Evolutionary conservation across 2,329 filamentous ascomycete species (phyloP), one percentile per base, ranked within the genome.

Genomic region (Hirsutella rhossiliensis): DNA sequence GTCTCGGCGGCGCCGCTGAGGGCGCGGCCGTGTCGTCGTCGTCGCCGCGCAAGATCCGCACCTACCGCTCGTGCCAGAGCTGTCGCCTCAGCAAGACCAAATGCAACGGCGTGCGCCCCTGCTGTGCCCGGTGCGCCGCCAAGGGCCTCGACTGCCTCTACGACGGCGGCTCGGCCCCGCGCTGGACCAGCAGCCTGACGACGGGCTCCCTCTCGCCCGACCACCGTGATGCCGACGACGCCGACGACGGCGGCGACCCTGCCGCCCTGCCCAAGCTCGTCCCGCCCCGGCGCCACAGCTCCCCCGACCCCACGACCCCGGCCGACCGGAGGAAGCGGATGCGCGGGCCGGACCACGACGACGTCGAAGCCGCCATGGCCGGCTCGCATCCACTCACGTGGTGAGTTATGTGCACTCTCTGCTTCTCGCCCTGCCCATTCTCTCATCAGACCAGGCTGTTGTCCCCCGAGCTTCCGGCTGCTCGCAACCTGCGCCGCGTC

Each of bases 61-160:
- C 63, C 15, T 66, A 66, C 47, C 61, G 63, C 20, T 65, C 62
- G 23, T 66, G 63, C 43, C 62, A 60, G 44, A 58, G 51, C 53
- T 66, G 63, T 46, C 62, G 63, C 40, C 47, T 64, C 20, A 64
- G 62, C 46, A 66, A 66, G 59, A 66, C 63, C 5, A 65, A 67
- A 54, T 67, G 64, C 50, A 57, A 65, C 41, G 64, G 63, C 55
- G 61, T 61, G 48, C 61, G 62, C 15, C 64, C 64, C 40, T 58
- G 50, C 45, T 67, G 64, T 49, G 58, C 62, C 34, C 54, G 62
- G 42, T 67, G 64, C 48, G 38, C 43, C 40, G 48, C 53, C 38
- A 62, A 62, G 44, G 54, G 56, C 38, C 48, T 60, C 17, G 62
- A 63, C 13, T 67, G 64, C 41, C 51, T 62, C 38, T 67, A 67